Base-by-base conservation (phyloP, 2,329 filamentous ascomycete genomes). In the Allantophomopsis lycopodina region DNA sequence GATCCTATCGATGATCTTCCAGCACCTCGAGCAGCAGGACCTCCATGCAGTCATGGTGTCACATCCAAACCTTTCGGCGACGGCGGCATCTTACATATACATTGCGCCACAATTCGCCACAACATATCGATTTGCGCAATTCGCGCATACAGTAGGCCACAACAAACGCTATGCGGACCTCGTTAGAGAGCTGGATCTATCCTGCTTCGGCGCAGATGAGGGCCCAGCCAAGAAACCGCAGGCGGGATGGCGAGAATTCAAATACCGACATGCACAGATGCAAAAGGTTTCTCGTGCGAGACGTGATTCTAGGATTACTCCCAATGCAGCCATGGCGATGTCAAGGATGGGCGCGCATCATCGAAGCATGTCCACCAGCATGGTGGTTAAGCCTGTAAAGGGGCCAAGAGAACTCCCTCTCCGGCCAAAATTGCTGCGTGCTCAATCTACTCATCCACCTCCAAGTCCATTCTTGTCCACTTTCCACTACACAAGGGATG, bases 121-220 rank as follows among this genome's bases (percentile, higher is more conserved):
- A 11, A 50, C 50, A 11, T 52, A 51, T 36, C 48, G 49, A 16
- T 48, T 46, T 28, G 49, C 48, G 1, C 50, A 52, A 41, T 51
- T 52, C 33, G 37, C 41, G n/a, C 40, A 41, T 15, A 46, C 40
- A 2, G 43, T 49, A 7, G 37, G 41, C 10, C 41, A 46, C 28
- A 45, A 45, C 8, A 38, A 32, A 7, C 36, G 40, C 16, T 48
- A 48, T 37, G 48, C 45, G 4, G 17, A 31, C 13, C 32, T 47
- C 32, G 50, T 52, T 4, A 46, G 41, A 6, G 38, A 33, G 11
- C 38, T 52, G 4, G 47, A 51, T 38, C 40, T 51, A 10, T 46
- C 44, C 14, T 36, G 42, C n/a, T 47, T 50, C 18, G n/a, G 15
- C 8, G 40, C 41, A 16, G 35, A 31, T 35, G 17, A 35, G 15